Conservation (phyloP, 1,284 basidiomycete species). For the Cutaneotrichosporon arboriforme region DNA sequence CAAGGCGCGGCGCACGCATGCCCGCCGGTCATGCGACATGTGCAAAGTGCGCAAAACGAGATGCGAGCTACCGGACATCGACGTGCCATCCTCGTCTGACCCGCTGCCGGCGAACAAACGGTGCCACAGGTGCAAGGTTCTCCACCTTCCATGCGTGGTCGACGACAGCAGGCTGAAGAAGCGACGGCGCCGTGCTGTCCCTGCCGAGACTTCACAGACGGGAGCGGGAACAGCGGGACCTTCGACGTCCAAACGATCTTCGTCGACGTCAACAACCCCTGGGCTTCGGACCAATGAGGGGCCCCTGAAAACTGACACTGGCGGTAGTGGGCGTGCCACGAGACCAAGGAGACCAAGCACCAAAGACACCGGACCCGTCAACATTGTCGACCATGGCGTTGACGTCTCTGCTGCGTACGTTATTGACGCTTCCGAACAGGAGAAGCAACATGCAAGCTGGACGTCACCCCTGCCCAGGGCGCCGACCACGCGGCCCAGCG, state of each 20-base stretch:
- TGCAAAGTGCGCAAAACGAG: conserved; percentile 45
- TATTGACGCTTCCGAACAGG: background rate
- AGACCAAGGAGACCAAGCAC: background rate
- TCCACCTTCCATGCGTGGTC: conserved; percentile 40
- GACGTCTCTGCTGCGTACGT: conserved; percentile 18
- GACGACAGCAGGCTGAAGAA: conserved; percentile 34
- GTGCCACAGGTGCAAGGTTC: conserved; percentile 41
- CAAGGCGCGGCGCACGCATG: conserved; percentile 40
- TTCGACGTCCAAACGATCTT: background rate
- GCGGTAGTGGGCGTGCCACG: background rate
- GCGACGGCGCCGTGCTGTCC: background rate
- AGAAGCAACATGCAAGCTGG: no score
- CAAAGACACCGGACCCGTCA: background rate
- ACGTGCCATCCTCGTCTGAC: conserved; percentile 29
- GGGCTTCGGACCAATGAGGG: background rate
- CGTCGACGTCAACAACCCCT: background rate
- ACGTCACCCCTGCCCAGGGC: no score
- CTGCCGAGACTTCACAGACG: background rate
- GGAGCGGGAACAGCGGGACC: background rate
- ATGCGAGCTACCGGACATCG: conserved; percentile 44
- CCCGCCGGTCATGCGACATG: conserved; percentile 40
- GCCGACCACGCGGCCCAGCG: no score
- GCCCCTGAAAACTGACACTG: background rate
- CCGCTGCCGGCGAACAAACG: conserved; percentile 35
- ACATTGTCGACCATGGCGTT: conserved; percentile 27